Evolutionary conservation across 768 basidiomycete species (phyloP), one percentile per base, ranked within the genome.

Genomic region (Chalciporus chontae): DNA sequence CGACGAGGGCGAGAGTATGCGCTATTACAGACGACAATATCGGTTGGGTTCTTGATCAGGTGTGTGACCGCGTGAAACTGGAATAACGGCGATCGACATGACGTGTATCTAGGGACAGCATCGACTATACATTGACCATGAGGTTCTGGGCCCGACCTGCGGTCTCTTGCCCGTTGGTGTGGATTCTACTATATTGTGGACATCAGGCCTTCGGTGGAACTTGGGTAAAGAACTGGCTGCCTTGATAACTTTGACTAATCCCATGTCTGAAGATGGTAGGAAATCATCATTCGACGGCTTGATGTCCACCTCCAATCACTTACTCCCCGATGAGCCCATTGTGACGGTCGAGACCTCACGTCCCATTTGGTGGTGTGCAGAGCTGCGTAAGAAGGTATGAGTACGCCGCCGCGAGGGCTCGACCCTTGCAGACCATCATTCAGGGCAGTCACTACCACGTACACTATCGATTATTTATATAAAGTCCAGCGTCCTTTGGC

Each of bases 111-210:
- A 96, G 93, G 95, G 95, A 17, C 81, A 85, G 60, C 95, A 98
- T 64, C 62, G 68, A 5, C 88, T 99, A 50, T 64, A 74, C 10
- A 77, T 97, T 39, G 84, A 94, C 59, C 87, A 90, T 56, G 59
- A 68, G 0, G 57, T 83, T 8, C 72, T 96, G 36, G 95, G 94
- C 0, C 80, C 81, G 44, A 97, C 94, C 0, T 99, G 96, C 64
- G 96, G 94, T 0, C 77, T 98, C n/a, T 78, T 99, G 9, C 96
- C 96, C 1, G 79, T 98, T 3, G 96, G 94, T 0, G 71, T 94
- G 13, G 84, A 84, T 24, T 77, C 75, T 5, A 87, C 93, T 0
- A 67, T 80, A 14, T 71, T 98, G n/a, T 80, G 87, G 3, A 97
- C 94, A 0, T 77, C 70, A 1, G 96, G 96, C 0, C 74, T 97